Conservation (phyloP, 305 asterid genomes). For the Coffea humblotiana region DNA sequence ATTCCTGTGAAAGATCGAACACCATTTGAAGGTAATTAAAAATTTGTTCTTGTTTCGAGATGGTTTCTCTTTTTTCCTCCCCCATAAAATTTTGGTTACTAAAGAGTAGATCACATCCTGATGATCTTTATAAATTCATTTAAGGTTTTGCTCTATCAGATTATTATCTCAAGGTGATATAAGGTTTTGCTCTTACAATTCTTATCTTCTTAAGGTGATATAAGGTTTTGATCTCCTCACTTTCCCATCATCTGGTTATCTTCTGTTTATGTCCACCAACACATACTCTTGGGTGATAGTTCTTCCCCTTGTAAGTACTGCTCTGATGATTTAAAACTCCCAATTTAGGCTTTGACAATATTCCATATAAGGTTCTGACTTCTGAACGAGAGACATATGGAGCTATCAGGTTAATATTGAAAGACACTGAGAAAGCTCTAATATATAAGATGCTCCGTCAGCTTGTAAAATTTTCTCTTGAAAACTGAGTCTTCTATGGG, state of each 20-base stretch:
- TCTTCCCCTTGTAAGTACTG: too few species aligned
- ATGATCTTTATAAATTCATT: neutral
- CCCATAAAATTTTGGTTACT: neutral
- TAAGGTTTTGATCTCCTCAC: neutral
- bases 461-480: too few species aligned
- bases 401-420: too few species aligned
- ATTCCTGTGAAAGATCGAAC: slow-evolving; percentile 88
- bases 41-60: slow-evolving; percentile 1
- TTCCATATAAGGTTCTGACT: too few species aligned
- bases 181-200: neutral
- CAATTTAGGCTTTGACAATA: too few species aligned
- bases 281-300: too few species aligned
- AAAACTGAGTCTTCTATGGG: too few species aligned
- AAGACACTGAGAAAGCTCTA: too few species aligned
- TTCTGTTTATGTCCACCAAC: neutral
- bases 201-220: neutral
- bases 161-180: neutral
- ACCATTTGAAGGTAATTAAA: slow-evolving; percentile 65
- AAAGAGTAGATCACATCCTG: neutral
- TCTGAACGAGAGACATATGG: too few species aligned
- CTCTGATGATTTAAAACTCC: too few species aligned
- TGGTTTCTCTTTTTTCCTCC: neutral
- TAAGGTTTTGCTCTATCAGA: too few species aligned
- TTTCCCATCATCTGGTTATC: neutral
- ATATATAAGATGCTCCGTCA: too few species aligned